Conservation (phyloP, 2,329 filamentous ascomycete genomes). For the Fusarium torreyae region DNA sequence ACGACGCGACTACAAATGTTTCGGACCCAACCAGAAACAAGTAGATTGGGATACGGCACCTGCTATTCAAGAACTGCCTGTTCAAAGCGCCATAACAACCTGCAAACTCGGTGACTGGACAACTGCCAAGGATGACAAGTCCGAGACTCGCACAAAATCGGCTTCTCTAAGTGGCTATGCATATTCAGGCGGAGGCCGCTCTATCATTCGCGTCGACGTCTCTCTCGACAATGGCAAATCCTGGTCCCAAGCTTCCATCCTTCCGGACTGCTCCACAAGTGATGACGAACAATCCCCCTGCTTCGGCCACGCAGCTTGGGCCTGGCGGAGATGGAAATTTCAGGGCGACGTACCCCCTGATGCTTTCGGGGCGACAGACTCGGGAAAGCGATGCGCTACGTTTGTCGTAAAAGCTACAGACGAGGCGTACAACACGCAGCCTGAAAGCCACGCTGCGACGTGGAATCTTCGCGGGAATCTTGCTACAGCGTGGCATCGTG, state of each 20-base stretch:
- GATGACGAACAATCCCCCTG: constrained; percentile 49
- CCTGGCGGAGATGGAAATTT: constrained; percentile 76
- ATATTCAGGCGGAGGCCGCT: constrained; percentile 76
- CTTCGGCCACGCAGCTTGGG: constrained; percentile 68
- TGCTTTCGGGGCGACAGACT: constrained; percentile 41
- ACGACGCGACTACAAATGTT: constrained; percentile 77
- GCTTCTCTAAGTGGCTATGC: constrained; percentile 73
- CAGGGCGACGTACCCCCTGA: constrained; percentile 61
- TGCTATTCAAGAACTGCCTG: constrained; percentile 77
- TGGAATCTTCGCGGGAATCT: constrained; percentile 77
- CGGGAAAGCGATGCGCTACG: constrained; percentile 59
- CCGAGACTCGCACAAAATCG: constrained; percentile 27
- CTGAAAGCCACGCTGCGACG: constrained; percentile 71
- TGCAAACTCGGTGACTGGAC: constrained; percentile 61
- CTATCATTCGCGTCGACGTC: constrained; percentile 77
- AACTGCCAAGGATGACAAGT: neutral
- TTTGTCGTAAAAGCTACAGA: constrained; percentile 77
- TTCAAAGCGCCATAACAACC: constrained; percentile 76
- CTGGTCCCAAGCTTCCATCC: constrained; percentile 75
- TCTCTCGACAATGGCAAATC: constrained; percentile 74
- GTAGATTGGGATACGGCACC: constrained; percentile 75
- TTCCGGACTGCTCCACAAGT: constrained; percentile 62
- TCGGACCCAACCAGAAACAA: constrained; percentile 73
- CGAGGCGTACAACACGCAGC: constrained; percentile 77
- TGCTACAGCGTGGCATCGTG: constrained; percentile 77